Evolutionary conservation across 2,329 filamentous ascomycete genomes (phyloP).

Genomic region (Sphaerostilbella broomeana): DNA sequence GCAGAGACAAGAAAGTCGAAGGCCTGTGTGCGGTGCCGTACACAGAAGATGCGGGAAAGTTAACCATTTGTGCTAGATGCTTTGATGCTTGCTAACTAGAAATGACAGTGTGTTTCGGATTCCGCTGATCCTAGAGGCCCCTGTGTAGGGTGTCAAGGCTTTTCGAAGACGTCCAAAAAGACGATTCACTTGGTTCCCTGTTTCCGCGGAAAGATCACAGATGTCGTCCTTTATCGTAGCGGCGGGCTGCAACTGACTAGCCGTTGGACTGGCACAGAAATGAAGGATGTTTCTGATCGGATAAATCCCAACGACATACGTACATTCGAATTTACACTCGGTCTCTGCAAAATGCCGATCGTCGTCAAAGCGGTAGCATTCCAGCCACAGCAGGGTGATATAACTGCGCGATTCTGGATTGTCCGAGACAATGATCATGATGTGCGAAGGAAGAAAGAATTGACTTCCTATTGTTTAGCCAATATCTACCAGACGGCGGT

Average conservation of each 20-base stretch:
- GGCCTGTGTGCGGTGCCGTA: slow-evolving; percentile 40
- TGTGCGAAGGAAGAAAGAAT: slow-evolving; percentile 23
- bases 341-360: slow-evolving; percentile 31
- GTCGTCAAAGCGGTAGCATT: slow-evolving; percentile 37
- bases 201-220: slow-evolving; percentile 36
- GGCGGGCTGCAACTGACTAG: slow-evolving; percentile 38
- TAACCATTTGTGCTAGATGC: not conserved
- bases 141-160: slow-evolving; percentile 35
- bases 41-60: slow-evolving; percentile 39
- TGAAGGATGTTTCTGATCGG: slow-evolving; percentile 36
- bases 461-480: slow-evolving; percentile 36
- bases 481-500: slow-evolving; percentile 29
- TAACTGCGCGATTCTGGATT: slow-evolving; percentile 33
- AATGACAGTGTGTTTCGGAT: slow-evolving; percentile 33
- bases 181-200: slow-evolving; percentile 41
- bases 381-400: slow-evolving; percentile 29
- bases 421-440: slow-evolving; percentile 21
- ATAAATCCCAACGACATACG: slow-evolving; percentile 17
- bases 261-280: slow-evolving; percentile 35
- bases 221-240: slow-evolving; percentile 35
- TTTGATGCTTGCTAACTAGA: not conserved
- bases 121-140: slow-evolving; percentile 23
- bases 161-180: slow-evolving; percentile 37
- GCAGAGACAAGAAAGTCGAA: slow-evolving; percentile 29
- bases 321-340: slow-evolving; percentile 34